Percentiles rank a stretch among this genome's conserved stretches.
phyloP scores from a whole-genome alignment of 306 rosid genomes.

The Datisca glomerata region DNA sequence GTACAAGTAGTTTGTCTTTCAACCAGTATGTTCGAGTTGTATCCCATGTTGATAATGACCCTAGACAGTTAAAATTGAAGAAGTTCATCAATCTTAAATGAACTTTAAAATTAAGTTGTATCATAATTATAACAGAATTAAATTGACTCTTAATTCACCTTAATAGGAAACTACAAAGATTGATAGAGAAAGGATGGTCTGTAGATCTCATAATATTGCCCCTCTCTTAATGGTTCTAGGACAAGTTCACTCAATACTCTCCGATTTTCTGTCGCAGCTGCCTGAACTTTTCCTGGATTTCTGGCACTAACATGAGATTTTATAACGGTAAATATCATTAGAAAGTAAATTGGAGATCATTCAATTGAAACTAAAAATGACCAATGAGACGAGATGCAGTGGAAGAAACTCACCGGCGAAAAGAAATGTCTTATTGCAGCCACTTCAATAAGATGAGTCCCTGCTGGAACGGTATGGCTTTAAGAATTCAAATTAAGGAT shows the following conservation, averaged over 20 bases:
- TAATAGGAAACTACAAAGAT: too few species aligned
- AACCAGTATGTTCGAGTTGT: too few species aligned
- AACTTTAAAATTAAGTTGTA: too few species aligned
- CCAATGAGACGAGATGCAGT: slow-evolving; percentile 4
- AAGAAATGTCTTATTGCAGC: slow-evolving; percentile 72
- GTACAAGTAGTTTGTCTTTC: too few species aligned
- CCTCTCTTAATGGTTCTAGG: slow-evolving; percentile 80
- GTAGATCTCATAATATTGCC: slow-evolving; percentile 89
- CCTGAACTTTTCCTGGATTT: slow-evolving; percentile 94
- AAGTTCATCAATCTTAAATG: too few species aligned
- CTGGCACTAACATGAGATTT: slow-evolving; percentile 79
- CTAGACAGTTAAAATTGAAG: too few species aligned
- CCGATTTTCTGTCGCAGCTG: slow-evolving; percentile 85
- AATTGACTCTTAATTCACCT: too few species aligned
- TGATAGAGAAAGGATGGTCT: too few species aligned
- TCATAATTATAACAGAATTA: too few species aligned
- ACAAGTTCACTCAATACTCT: slow-evolving; percentile 67
- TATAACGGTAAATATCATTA: slow-evolving; percentile 6
- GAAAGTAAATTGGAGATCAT: background rate
- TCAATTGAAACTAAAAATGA: background rate
- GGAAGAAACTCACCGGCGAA: slow-evolving; percentile 58
- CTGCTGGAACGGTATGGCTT: slow-evolving; percentile 90
- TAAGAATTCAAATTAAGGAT: slow-evolving; percentile 44
- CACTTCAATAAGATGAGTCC: slow-evolving; percentile 98
- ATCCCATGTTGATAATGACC: too few species aligned